These are phyloP conservation scores for Neckera pumila DNA, from an alignment of 225 moss, liverwort and hornwort species.

Conservation along the genomic window DNA sequence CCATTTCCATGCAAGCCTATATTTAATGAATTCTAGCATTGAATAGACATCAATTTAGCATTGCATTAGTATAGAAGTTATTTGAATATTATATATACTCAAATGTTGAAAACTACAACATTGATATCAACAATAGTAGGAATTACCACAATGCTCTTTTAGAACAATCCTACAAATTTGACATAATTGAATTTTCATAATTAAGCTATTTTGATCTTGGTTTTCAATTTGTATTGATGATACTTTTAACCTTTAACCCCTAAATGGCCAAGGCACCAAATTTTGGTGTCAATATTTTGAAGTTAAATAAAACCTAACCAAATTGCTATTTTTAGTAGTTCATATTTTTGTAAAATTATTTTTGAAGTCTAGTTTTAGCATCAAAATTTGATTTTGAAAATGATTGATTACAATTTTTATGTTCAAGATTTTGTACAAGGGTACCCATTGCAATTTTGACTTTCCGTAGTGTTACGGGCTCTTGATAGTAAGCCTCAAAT, in stretches of 20 bases:
- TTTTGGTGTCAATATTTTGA: too few relatives aligned
- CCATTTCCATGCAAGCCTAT: not conserved
- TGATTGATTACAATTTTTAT: too few relatives aligned
- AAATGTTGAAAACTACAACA: not conserved
- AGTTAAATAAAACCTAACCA: too few relatives aligned
- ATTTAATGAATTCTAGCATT: not conserved
- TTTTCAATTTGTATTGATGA: not conserved
- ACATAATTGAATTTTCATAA: not conserved
- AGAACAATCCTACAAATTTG: not conserved
- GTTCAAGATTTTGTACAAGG: too few relatives aligned
- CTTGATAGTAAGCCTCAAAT: too few relatives aligned
- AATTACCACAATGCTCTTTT: not conserved
- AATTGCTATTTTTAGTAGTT: too few relatives aligned
- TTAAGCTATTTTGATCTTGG: fast-evolving
- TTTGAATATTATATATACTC: not conserved
- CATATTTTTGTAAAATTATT: too few relatives aligned
- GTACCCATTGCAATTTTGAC: too few relatives aligned
- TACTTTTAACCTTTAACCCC: not conserved
- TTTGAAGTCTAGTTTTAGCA: too few relatives aligned
- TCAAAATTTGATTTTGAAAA: too few relatives aligned
- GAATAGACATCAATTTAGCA: not conserved
- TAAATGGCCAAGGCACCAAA: too few relatives aligned
- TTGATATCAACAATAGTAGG: not conserved
- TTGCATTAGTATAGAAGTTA: not conserved
- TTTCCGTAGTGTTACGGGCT: too few relatives aligned